Evolutionary conservation across 768 basidiomycete genomes (phyloP), one percentile per base, ranked within the genome.

Genomic region (Mycena epipterygia): DNA sequence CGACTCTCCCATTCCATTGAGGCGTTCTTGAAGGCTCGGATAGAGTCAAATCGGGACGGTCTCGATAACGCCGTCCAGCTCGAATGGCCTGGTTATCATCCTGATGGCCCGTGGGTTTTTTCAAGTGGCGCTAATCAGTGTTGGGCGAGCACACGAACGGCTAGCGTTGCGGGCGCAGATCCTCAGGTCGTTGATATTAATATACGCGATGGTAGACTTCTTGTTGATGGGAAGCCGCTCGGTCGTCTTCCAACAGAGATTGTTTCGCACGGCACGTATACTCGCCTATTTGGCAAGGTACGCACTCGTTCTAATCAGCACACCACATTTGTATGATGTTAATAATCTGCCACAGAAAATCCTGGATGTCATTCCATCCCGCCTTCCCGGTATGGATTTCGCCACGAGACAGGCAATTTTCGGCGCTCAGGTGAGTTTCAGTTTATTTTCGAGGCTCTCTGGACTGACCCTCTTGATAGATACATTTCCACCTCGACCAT

Each of bases 191-290:
- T 87, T 9, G 79, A 82, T 56, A 76, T 85, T 23, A 82, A 89
- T 66, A 37, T 88, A 3, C 71, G 87, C 6, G 74, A 79, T 21
- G 86, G 86, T 14, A 58, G 73, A 35, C 74, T 88, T 2, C 76
- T 87, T n/a, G 77, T 88, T 11, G 74, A 83, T 14, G 86, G 86
- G 13, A 82, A 80, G 69, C 79, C 81, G 1, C 62, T 84, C 13
- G 81, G 83, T 30, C 79, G 78, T 30, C 79, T 88, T 16, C 84
- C 86, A 0, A 23, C 35, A 11, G 67, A 69, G 0, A 82, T 87
- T 33, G 55, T 75, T 11, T 60, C 30, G 0, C 80, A 87, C 71
- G 46, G 77, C 2, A 75, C 77, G 2, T 87, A 85, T 64, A 51
- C 49, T 17, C 75, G 78, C 8, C 64, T 86, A n/a, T 81, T 88